Conservation (phyloP, 2,329 filamentous ascomycete genomes). For the Aplosporella prunicola region DNA sequence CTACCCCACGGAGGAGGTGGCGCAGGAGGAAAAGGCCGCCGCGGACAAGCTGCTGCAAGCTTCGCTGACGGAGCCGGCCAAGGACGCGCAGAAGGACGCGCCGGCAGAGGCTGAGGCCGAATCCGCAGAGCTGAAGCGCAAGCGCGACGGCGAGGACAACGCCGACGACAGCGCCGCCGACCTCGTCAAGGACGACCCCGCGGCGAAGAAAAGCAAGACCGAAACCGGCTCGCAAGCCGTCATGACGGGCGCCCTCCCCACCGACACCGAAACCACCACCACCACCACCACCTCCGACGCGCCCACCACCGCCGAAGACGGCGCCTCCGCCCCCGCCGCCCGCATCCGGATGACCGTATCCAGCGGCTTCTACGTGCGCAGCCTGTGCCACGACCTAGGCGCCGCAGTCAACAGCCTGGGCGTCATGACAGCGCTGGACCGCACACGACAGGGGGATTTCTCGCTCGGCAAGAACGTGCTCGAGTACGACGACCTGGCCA, state of each 20-base stretch:
- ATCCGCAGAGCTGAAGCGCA: conserved; percentile 3
- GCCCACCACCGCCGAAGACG: not conserved
- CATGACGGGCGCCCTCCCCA: not conserved
- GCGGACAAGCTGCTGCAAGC: conserved; percentile 11
- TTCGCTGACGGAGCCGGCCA: conserved; percentile 11
- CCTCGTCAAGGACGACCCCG: conserved; percentile 48
- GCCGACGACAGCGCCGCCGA: conserved; percentile 69
- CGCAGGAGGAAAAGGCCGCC: conserved; percentile 12
- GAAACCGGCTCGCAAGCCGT: conserved; percentile 12
- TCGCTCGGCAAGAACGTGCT: conserved; percentile 64
- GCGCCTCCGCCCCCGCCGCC: conserved; percentile 52
- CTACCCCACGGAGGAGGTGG: conserved; percentile 62
- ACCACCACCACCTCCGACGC: conserved; percentile 1
- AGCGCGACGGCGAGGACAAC: conserved; percentile 57
- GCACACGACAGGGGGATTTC: conserved; percentile 75
- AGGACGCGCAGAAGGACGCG: conserved; percentile 22
- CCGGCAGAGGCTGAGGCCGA: conserved; percentile 2
- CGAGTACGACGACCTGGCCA: conserved; percentile 65
- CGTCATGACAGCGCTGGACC: conserved; percentile 75
- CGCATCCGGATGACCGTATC: conserved; percentile 85
- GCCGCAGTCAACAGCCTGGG: conserved; percentile 70
- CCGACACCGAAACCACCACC: not conserved
- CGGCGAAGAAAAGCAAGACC: conserved; percentile 11
- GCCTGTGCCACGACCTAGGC: conserved; percentile 85
- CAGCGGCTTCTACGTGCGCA: conserved; percentile 93